Evolutionary conservation across 2,329 filamentous ascomycete genomes (phyloP).

Genomic region (Alternaria rosae): DNA sequence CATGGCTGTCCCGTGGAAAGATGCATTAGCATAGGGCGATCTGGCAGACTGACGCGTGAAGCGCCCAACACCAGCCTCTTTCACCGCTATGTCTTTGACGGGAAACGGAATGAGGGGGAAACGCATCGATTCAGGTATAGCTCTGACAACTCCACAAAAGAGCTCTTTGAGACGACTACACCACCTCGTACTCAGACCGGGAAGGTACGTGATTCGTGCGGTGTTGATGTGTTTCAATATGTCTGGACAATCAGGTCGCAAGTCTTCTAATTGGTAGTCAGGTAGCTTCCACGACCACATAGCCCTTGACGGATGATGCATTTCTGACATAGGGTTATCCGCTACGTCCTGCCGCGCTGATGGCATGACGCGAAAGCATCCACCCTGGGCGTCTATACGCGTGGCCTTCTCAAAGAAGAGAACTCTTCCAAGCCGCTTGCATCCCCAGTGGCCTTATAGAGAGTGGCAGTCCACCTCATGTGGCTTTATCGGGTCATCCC

Average conservation of each 20-base stretch:
- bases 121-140: conserved; percentile 20
- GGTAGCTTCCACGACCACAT: neutral
- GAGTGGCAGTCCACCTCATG: neutral
- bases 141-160: conserved; percentile 3
- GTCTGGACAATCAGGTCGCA: neutral
- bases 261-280: neutral
- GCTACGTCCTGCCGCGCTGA: neutral
- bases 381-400: neutral
- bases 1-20: neutral
- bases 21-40: conserved; percentile 1
- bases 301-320: neutral
- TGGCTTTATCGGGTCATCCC: neutral
- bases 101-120: conserved; percentile 25
- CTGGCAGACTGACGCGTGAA: neutral
- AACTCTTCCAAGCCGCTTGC: neutral
- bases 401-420: neutral
- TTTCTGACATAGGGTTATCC: neutral
- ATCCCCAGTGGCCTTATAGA: neutral
- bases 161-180: conserved; percentile 1
- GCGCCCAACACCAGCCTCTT: neutral
- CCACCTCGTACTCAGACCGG: neutral
- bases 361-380: neutral
- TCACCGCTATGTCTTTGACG: conserved; percentile 9
- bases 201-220: conserved; percentile 7
- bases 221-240: conserved; percentile 2